phyloP scores from a whole-genome alignment of 768 basidiomycete species.

The Naganishia antarctica region DNA sequence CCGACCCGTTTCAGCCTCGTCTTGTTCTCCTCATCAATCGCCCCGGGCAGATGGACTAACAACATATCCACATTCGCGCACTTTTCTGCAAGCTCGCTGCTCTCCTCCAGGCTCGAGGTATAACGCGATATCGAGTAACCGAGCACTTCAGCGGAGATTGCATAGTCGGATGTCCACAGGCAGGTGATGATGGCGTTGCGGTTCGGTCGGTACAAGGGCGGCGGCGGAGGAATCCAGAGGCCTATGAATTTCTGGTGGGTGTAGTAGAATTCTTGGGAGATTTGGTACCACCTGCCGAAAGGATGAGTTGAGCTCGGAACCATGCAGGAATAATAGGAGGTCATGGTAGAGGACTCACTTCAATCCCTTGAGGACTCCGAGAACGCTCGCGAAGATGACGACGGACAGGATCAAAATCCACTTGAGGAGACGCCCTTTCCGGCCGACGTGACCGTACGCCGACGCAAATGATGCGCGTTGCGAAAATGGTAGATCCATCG shows the following conservation, averaged over 20 bases:
- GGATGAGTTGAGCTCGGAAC: not conserved
- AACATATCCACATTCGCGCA: not conserved
- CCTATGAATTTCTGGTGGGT: not conserved
- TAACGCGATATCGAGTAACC: not conserved
- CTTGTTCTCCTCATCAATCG: not conserved
- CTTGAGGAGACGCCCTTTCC: too few species aligned
- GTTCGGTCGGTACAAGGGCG: not conserved
- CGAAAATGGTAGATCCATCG: too few species aligned
- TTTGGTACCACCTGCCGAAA: not conserved
- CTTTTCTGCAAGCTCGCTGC: not conserved
- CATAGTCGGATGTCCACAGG: not conserved
- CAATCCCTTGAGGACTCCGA: not conserved
- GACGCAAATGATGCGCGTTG: too few species aligned
- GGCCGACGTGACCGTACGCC: too few species aligned
- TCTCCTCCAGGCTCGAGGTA: not conserved
- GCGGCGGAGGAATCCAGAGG: not conserved
- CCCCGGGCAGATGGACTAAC: not conserved
- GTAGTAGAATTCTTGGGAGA: conserved; percentile 3
- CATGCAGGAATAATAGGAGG: not conserved
- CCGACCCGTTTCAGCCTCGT: not conserved
- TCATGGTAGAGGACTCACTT: not conserved
- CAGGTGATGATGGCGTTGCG: not conserved
- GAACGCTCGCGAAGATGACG: too few species aligned
- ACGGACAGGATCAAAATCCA: too few species aligned
- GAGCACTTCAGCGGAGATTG: not conserved